These are phyloP conservation scores for Aspergillus sparsus DNA, from an alignment of 495 filamentous ascomycete genomes.

Conservation along the genomic window DNA sequence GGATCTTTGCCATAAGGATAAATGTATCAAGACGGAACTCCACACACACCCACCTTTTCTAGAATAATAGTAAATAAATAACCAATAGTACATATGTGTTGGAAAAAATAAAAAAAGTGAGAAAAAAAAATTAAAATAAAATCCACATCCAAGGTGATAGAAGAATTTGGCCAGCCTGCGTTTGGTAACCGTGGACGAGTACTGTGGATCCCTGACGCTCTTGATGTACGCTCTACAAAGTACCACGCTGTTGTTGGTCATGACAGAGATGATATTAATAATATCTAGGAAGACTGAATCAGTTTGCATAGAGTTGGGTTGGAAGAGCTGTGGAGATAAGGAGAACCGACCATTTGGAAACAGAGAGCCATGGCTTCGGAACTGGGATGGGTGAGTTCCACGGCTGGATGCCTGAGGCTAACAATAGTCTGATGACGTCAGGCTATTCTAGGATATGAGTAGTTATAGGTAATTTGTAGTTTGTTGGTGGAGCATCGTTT, in stretches of 20 bases:
- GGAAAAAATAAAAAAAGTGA: background rate
- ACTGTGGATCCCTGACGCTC: too few relatives aligned
- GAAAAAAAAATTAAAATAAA: background rate
- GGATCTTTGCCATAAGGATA: background rate
- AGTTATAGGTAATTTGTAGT: background rate
- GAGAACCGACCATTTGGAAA: background rate
- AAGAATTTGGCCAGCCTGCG: background rate
- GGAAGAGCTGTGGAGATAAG: background rate
- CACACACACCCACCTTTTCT: background rate
- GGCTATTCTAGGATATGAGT: background rate
- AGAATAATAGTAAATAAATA: background rate
- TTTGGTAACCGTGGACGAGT: background rate
- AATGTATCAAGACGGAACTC: background rate
- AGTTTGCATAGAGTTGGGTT: background rate
- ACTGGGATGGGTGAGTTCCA: too few relatives aligned
- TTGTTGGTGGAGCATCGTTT: too few relatives aligned
- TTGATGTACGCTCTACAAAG: too few relatives aligned
- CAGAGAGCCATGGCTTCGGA: background rate
- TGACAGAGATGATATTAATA: background rate
- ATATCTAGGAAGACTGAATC: background rate
- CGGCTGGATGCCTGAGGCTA: background rate
- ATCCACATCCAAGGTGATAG: background rate
- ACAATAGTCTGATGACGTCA: background rate
- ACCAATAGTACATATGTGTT: background rate
- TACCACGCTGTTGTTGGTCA: background rate